phyloP scores from a whole-genome alignment of 495 filamentous ascomycete species.

The Penicillium alfredii region DNA sequence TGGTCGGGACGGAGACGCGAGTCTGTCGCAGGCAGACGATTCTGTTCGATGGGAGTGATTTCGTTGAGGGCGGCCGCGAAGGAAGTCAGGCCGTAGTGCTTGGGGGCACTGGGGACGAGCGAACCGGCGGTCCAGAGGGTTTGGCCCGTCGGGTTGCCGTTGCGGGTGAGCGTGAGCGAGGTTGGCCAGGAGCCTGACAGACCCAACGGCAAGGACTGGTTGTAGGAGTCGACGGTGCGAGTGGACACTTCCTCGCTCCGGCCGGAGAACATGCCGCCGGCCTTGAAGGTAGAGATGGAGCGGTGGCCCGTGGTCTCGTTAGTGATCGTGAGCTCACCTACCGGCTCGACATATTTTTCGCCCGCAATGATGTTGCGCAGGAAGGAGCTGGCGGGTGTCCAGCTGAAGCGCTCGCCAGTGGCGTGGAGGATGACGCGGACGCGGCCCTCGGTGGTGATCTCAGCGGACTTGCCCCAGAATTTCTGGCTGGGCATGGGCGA shows the following conservation, averaged over 20 bases:
- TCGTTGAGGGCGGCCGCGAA: conserved; percentile 89
- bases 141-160: conserved; percentile 46
- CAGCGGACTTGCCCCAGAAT: conserved; percentile 96
- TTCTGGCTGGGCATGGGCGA: conserved; percentile 86
- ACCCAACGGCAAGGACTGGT: conserved; percentile 52
- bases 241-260: conserved; percentile 84
- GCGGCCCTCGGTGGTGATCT: conserved; percentile 86
- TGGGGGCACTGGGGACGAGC: conserved; percentile 67
- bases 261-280: conserved; percentile 93
- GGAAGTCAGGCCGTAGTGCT: conserved; percentile 77
- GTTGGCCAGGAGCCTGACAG: conserved; percentile 81
- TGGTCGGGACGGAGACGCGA: conserved; percentile 85
- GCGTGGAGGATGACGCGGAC: conserved; percentile 66
- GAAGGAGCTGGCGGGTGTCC: conserved; percentile 79
- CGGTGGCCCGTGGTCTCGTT: conserved; percentile 78
- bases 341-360: conserved; percentile 96
- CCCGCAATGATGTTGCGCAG: conserved; percentile 94
- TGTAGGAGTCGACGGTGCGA: conserved; percentile 59
- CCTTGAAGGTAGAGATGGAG: conserved; percentile 77
- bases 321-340: conserved; percentile 73
- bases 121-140: conserved; percentile 73
- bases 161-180: conserved; percentile 55
- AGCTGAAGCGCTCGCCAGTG: conserved; percentile 73
- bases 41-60: conserved; percentile 71
- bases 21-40: conserved; percentile 71